Conservation (phyloP, 257 asterid species). For the Dorcoceras hygrometricum region DNA sequence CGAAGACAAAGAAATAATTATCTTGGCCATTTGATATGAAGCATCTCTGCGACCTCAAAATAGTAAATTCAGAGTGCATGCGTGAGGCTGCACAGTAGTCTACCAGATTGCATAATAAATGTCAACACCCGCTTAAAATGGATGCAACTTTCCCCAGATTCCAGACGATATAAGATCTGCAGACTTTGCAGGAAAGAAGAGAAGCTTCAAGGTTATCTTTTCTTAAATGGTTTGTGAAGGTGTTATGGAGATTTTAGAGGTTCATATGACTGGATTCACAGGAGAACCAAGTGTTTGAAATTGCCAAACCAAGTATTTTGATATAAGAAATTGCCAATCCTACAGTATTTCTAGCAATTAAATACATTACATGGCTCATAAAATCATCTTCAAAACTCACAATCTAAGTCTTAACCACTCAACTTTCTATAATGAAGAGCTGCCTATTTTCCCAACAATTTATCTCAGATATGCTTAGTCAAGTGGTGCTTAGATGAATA, state of each 20-base stretch:
- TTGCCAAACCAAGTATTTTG: neutral
- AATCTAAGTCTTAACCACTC: neutral
- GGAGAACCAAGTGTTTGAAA: neutral
- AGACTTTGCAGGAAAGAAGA: neutral
- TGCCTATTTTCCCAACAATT: neutral
- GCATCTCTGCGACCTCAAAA: conserved; percentile 21
- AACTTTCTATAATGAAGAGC: neutral
- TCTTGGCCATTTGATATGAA: conserved; percentile 22
- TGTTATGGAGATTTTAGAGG: neutral
- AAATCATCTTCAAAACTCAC: conserved; percentile 7
- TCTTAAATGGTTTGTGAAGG: neutral
- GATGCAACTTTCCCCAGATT: neutral
- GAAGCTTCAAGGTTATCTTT: neutral
- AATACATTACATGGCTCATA: conserved; percentile 8
- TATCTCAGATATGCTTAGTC: conserved; percentile 14
- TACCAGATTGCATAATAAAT: conserved; percentile 18
- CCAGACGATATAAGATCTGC: conserved; percentile 1
- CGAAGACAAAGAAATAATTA: conserved; percentile 14
- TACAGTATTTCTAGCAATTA: conserved; percentile 6
- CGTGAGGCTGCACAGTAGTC: conserved; percentile 12
- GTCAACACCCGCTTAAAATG: conserved; percentile 14
- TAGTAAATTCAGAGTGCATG: conserved; percentile 5
- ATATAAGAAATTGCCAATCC: conserved; percentile 1
- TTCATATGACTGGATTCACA: neutral
- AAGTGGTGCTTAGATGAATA: too few relatives aligned